These are phyloP conservation scores for Phlebiopsis flavidoalba DNA, from an alignment of 768 basidiomycete genomes.

Conservation along the genomic window DNA sequence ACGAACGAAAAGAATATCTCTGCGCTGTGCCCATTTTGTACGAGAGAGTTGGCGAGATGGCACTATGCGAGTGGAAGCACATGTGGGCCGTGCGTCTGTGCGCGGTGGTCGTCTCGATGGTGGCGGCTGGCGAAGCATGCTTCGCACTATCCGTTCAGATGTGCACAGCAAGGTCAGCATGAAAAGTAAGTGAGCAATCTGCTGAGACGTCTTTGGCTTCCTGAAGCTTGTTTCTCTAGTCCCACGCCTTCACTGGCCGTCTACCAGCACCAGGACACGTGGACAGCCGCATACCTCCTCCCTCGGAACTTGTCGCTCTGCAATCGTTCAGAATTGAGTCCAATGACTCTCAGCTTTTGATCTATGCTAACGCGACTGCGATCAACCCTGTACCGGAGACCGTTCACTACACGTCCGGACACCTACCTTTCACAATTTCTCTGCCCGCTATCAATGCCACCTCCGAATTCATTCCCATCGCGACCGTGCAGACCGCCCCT, in stretches of 20 bases:
- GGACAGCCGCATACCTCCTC: slow-evolving; percentile 39
- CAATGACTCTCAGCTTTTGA: slow-evolving; percentile 21
- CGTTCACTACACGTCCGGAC: slow-evolving; percentile 46
- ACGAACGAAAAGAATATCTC: slow-evolving; percentile 49
- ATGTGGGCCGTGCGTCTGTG: slow-evolving; percentile 39
- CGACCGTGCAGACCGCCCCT: slow-evolving; percentile 47
- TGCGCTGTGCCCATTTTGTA: slow-evolving; percentile 43
- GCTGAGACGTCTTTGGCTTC: background rate
- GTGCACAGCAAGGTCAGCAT: slow-evolving; percentile 43
- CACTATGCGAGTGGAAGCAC: slow-evolving; percentile 36
- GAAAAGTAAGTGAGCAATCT: slow-evolving; percentile 40
- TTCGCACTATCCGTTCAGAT: slow-evolving; percentile 35
- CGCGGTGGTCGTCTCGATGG: slow-evolving; percentile 44
- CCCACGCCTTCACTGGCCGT: slow-evolving; percentile 57
- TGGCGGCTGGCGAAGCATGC: slow-evolving; percentile 43
- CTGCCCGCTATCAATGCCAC: slow-evolving; percentile 31
- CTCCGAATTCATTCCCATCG: slow-evolving; percentile 37
- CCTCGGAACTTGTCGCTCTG: slow-evolving; percentile 56
- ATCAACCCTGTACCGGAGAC: slow-evolving; percentile 50
- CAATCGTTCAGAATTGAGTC: slow-evolving; percentile 47
- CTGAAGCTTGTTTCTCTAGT: slow-evolving; percentile 34
- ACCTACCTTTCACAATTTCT: slow-evolving; percentile 58
- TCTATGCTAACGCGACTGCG: slow-evolving; percentile 48
- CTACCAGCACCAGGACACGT: slow-evolving; percentile 54
- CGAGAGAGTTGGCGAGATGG: slow-evolving; percentile 57